Percentiles rank a stretch among this genome's conserved stretches.
These are phyloP conservation scores for Aspergillus heteromorphus DNA, from an alignment of 495 filamentous ascomycete genomes.

Conservation along the genomic window DNA sequence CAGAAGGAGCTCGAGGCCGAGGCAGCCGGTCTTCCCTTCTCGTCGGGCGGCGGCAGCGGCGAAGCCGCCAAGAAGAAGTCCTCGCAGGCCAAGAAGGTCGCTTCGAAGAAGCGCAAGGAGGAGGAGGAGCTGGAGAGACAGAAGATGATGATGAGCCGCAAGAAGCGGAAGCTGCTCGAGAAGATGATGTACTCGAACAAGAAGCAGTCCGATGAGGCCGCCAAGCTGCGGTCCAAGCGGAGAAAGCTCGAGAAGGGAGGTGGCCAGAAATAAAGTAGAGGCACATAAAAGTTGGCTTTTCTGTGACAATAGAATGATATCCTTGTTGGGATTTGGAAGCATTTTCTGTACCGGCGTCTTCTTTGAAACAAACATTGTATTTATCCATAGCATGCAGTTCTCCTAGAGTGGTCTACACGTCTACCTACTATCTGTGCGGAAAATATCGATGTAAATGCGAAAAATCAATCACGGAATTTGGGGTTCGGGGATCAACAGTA, in stretches of 20 bases:
- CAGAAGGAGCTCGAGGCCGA: conserved; percentile 93
- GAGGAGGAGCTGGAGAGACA: conserved; percentile 79
- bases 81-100: conserved; percentile 61
- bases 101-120: conserved; percentile 63
- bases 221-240: conserved; percentile 72
- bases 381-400: conserved; percentile 1
- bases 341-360: conserved; percentile 15
- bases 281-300: conserved; percentile 16
- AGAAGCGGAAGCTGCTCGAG: conserved; percentile 84
- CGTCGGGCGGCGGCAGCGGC: conserved; percentile 30
- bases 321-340: conserved; percentile 16
- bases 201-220: conserved; percentile 72
- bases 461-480: not conserved
- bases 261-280: conserved; percentile 25
- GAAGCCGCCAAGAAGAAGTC: conserved; percentile 51
- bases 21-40: conserved; percentile 54
- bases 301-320: conserved; percentile 23
- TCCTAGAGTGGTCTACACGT: conserved; percentile 1
- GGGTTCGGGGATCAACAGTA: too few relatives aligned
- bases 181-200: conserved; percentile 89
- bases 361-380: conserved; percentile 7
- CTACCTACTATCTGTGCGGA: not conserved
- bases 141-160: conserved; percentile 90
- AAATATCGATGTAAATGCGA: conserved; percentile 2
- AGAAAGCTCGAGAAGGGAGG: conserved; percentile 66